Base-by-base conservation (phyloP, 768 basidiomycete species). In the Amanita pseudoporphyria region DNA sequence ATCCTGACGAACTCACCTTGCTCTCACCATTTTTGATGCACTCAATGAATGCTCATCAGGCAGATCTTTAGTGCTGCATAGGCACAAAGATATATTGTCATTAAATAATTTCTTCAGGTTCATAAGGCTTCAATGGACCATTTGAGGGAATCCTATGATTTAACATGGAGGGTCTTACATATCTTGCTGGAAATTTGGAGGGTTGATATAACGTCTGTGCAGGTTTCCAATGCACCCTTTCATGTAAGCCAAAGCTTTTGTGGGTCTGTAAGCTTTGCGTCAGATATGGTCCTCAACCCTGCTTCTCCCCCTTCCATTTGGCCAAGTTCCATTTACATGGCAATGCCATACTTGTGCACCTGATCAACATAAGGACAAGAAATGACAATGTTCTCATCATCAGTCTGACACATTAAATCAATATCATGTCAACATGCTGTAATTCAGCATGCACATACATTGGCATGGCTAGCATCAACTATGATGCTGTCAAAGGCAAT, bases 401-500 rank as follows among this genome's bases (percentile, higher is more conserved):
- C 71, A 0, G 68, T 71, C 71, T 74, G 45, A 21, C 44, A 10
- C n/a, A 18, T 19, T n/a, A 13, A 22, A 10, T 48, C 18, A 33
- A 30, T 28, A 24, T 21, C 28, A 22, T 16, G 38, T 21, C 9
- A 6, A 26, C 32, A 6, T 2, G 37, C 40, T 9, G 10, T 16
- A 5, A 12, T 21, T 19, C 19, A 32, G 18, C 14, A 38, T 14
- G 24, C 24, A 9, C 10, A 30, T 45, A 67, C 71, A 22, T 73
- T 71, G 10, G 73, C 72, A 49, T 75, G 72, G 50, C 71, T 72
- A 6, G 72, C 72, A 55, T 74, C 72, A 5, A 73, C 71, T 72
- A 74, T 75, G 54, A 74, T 74, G 52, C 71, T 73, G 47, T 74
- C 73, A 39, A 73, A 76, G 9, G 63, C 63, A 30, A 71, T 70